Conservation (phyloP, 2,329 filamentous ascomycete species). For the Tolypocladium guangdongense region DNA sequence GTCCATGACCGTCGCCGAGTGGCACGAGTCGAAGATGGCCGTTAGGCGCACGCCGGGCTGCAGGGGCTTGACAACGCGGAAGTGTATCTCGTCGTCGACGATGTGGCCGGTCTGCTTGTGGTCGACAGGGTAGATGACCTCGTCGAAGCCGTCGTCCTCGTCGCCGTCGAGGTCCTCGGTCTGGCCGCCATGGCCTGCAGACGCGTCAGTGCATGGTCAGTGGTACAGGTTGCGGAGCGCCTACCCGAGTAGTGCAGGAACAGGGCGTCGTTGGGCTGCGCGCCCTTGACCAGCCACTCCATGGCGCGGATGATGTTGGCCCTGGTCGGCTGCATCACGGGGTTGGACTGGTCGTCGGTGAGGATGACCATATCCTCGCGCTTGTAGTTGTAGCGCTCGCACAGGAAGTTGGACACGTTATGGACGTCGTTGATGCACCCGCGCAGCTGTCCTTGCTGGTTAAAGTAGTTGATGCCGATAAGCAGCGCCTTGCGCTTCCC, state of each 20-base stretch:
- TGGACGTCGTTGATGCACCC: constrained; percentile 75
- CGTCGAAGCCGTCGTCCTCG: constrained; percentile 67
- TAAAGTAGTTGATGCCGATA: constrained; percentile 75
- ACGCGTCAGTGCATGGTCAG: constrained; percentile 2
- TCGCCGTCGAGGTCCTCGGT: constrained; percentile 64
- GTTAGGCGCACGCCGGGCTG: constrained; percentile 75
- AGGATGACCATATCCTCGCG: constrained; percentile 71
- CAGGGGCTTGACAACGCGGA: constrained; percentile 65
- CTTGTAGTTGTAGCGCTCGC: constrained; percentile 58
- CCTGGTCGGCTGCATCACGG: constrained; percentile 63
- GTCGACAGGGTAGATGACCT: constrained; percentile 71
- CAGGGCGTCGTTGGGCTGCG: constrained; percentile 62
- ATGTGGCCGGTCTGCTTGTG: constrained; percentile 60
- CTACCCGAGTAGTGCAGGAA: constrained; percentile 67
- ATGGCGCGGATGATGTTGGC: constrained; percentile 64
- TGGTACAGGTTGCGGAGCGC: not conserved
- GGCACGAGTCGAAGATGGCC: constrained; percentile 73
- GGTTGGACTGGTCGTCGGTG: constrained; percentile 63
- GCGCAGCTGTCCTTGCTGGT: constrained; percentile 57
- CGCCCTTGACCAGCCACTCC: constrained; percentile 63
- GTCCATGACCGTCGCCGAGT: constrained; percentile 68
- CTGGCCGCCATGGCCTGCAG: constrained; percentile 62
- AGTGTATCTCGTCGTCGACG: constrained; percentile 69
- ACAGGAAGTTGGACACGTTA: constrained; percentile 63
- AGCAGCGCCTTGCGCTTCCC: constrained; percentile 63